Evolutionary conservation across 129 eudicot genomes (phyloP).

Genomic region (Pulicaria dysenterica): DNA sequence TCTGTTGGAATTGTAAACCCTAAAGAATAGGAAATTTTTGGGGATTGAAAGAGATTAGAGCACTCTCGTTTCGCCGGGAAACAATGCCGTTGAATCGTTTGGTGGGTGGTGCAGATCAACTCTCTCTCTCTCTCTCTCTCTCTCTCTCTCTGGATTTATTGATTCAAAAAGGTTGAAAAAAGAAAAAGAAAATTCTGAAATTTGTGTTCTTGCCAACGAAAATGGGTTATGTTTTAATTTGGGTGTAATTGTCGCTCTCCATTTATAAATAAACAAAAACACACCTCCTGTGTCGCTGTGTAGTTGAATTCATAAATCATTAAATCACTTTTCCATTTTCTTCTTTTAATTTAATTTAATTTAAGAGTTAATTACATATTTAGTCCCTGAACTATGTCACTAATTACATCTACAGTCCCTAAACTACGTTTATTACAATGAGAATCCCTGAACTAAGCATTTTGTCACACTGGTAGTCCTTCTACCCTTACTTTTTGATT

Average conservation of each 20-base stretch:
- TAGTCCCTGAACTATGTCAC: too few species aligned
- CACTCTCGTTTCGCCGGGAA: conserved; percentile 53
- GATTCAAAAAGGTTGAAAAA: conserved; percentile 15
- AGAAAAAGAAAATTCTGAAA: conserved; percentile 23
- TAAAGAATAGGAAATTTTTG: conserved; percentile 23
- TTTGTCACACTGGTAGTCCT: too few species aligned
- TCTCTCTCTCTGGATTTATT: conserved; percentile 31
- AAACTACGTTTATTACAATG: too few species aligned
- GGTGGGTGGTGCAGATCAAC: conserved; percentile 44
- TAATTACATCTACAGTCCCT: too few species aligned
- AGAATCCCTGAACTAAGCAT: too few species aligned
- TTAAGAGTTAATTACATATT: too few species aligned
- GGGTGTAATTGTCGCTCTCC: conserved; percentile 22
- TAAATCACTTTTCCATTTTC: neutral
- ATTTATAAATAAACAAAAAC: conserved; percentile 15
- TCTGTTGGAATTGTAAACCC: conserved; percentile 22
- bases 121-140: conserved; percentile 6
- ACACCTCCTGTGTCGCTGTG: neutral
- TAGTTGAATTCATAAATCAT: neutral
- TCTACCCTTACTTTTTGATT: too few species aligned
- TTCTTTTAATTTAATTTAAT: neutral
- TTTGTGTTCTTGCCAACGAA: conserved; percentile 31
- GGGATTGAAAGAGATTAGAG: neutral
- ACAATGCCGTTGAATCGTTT: conserved; percentile 78
- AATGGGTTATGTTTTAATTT: conserved; percentile 22